A percentile compares a stretch with the other conserved stretches of the same genome.
Conservation (phyloP, 768 basidiomycete genomes). For the Polyporus arcularius region DNA sequence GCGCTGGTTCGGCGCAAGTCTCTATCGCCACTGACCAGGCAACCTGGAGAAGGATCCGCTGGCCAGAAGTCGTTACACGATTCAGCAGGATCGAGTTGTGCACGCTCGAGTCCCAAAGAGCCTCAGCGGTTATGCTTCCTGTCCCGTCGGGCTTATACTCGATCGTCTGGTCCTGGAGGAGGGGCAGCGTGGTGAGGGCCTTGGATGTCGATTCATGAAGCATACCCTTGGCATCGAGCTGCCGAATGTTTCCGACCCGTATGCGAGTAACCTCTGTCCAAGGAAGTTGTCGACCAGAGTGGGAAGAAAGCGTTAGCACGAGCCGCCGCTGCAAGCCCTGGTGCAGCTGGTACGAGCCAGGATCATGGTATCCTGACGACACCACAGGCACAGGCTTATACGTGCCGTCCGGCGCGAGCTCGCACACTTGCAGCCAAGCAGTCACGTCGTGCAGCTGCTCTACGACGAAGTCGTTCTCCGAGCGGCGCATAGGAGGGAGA, state of each 20-base stretch:
- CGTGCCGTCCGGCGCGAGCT: conserved; percentile 81
- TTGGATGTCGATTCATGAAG: conserved; percentile 78
- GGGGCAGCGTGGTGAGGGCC: conserved; percentile 67
- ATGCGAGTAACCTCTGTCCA: conserved; percentile 82
- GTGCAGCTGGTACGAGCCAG: conserved; percentile 84
- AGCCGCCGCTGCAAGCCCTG: conserved; percentile 93
- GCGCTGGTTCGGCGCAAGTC: conserved; percentile 80
- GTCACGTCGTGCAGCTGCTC: conserved; percentile 91
- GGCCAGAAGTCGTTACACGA: conserved; percentile 74
- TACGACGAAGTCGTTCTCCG: conserved; percentile 88
- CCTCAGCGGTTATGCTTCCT: conserved; percentile 64
- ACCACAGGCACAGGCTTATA: conserved; percentile 85
- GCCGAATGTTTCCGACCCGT: conserved; percentile 78
- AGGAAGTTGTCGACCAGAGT: conserved; percentile 86
- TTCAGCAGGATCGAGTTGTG: conserved; percentile 88
- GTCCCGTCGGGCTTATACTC: conserved; percentile 87
- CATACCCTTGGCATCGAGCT: conserved; percentile 82
- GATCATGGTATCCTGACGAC: conserved; percentile 72
- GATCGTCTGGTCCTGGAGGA: conserved; percentile 70
- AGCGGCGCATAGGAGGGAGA: conserved; percentile 81
- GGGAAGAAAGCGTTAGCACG: conserved; percentile 73
- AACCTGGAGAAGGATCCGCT: conserved; percentile 79
- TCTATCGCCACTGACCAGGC: conserved; percentile 82
- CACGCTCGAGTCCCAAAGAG: conserved; percentile 91
- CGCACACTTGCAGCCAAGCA: conserved; percentile 82